Base-by-base conservation (phyloP, 805 yeast species). In the Tetrapisispora pingtungensis region DNA sequence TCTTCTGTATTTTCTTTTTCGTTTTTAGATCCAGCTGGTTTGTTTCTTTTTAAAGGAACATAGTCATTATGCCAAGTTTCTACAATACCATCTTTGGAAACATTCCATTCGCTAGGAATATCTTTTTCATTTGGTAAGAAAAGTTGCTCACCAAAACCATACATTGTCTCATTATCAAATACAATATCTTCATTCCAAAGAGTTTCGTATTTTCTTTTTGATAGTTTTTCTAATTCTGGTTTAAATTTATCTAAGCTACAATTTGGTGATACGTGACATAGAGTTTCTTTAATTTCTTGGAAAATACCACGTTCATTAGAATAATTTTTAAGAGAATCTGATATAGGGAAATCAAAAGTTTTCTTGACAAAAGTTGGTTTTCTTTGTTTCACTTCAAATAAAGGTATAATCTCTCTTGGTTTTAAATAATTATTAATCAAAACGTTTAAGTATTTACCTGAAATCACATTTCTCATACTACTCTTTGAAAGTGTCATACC, bases 221-320 rank as follows among this genome's bases (percentile, higher is more conserved):
- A 53, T 49, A 50, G 57, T 1, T 54, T 34, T 24, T 54, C 64
- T 10, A 60, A 49, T 27, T 58, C 55, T 3, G 61, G 55, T 33
- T 54, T 54, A 40, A 48, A 46, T 15, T 55, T 51, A 13, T 54
- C 58, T 32, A 61, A 46, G 4, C 54, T 33, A 6, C 49, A 32
- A 0, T 49, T 43, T n/a, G 65, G 56, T 2, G 58, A 52, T 7
- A 75, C 76, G 52, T 75, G 80, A 39, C 82, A 58, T 44, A 80
- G 51, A 2, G 83, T 69, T 61, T 87, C 95, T 56, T 87, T 87
- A 68, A 85, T 78, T 57, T 84, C 93, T 46, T 80, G 80, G 44
- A 74, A 64, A 6, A 81, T 71, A 38, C 58, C 64, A 31, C 77
- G 70, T 40, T 72, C 71, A 40, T 69, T 67, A 47, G 82, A 81